Evolutionary conservation across 1,284 basidiomycete species (phyloP).

Genomic region (Melanopsichium pennsylvanicum): DNA sequence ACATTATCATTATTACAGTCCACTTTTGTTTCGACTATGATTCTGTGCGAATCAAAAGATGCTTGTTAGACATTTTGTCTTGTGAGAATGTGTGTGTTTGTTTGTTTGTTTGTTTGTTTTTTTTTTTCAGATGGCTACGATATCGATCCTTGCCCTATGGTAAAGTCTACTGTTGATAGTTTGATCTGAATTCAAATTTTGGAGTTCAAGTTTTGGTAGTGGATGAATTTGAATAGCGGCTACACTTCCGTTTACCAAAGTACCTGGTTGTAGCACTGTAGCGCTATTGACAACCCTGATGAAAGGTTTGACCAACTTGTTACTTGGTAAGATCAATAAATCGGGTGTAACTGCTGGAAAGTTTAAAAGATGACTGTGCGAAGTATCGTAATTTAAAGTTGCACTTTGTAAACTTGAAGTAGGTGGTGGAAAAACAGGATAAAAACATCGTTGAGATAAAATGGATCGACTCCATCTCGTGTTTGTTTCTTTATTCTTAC

Average conservation of each 20-base stretch:
- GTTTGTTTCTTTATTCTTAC: conserved; percentile 32
- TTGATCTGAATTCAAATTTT: not conserved
- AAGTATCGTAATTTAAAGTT: conserved; percentile 53
- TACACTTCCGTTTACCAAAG: not conserved
- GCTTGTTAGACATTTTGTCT: no score
- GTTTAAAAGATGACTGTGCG: conserved; percentile 50
- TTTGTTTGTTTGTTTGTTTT: no score
- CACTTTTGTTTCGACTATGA: no score
- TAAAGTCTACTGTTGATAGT: conserved; percentile 30
- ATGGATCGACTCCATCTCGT: conserved; percentile 72
- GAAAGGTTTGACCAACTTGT: conserved; percentile 29
- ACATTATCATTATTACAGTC: no score
- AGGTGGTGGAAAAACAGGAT: conserved; percentile 90
- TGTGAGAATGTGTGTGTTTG: no score
- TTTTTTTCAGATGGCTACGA: conserved; percentile 44
- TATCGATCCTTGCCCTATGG: conserved; percentile 39
- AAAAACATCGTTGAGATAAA: conserved; percentile 89
- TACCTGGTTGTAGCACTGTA: conserved; percentile 74
- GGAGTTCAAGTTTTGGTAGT: not conserved
- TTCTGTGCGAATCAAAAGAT: no score
- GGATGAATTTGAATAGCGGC: conserved; percentile 29
- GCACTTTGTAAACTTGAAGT: conserved; percentile 69
- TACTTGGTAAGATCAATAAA: conserved; percentile 81
- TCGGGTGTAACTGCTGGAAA: conserved; percentile 72
- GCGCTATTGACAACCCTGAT: conserved; percentile 74